These are phyloP conservation scores for Mycosphaerella arachidis DNA, from an alignment of 2,329 filamentous ascomycete genomes.

Conservation along the genomic window DNA sequence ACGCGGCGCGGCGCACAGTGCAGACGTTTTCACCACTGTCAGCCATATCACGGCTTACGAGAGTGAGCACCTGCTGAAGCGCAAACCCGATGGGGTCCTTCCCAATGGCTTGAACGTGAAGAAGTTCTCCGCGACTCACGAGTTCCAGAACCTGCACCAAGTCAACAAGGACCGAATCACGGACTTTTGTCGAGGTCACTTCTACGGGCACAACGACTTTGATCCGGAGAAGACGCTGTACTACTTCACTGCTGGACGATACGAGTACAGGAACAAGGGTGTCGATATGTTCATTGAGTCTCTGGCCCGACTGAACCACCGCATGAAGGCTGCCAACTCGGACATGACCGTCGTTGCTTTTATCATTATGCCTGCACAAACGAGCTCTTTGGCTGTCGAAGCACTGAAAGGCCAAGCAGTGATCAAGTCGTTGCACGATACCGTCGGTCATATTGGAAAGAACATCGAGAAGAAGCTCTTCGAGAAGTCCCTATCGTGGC, in stretches of 20 bases:
- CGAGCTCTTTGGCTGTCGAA: constrained; percentile 89
- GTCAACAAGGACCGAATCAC: constrained; percentile 97
- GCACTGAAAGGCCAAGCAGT: constrained; percentile 95
- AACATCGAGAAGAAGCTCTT: constrained; percentile 92
- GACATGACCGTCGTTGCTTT: constrained; percentile 96
- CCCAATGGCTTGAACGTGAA: constrained; percentile 97
- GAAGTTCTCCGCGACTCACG: constrained; percentile 96
- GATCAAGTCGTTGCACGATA: constrained; percentile 92
- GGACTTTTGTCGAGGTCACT: constrained; percentile 95
- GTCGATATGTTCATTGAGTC: constrained; percentile 99
- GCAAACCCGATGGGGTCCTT: constrained; percentile 92
- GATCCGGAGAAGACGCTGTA: constrained; percentile 95
- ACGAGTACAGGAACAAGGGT: constrained; percentile 97
- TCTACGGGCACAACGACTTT: constrained; percentile 97
- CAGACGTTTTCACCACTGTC: constrained; percentile 97
- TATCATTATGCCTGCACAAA: constrained; percentile 98
- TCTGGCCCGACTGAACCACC: constrained; percentile 87
- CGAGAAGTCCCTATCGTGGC: constrained; percentile 90
- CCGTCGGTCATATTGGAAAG: constrained; percentile 85
- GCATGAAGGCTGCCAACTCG: constrained; percentile 76
- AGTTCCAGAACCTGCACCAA: constrained; percentile 97
- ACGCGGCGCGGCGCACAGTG: constrained; percentile 82
- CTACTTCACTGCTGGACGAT: constrained; percentile 93
- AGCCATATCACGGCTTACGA: constrained; percentile 98
- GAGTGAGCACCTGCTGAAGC: constrained; percentile 93